Percentiles rank a stretch among this genome's conserved stretches.
phyloP scores from a whole-genome alignment of 805 yeast species.

The Wickerhamiella lipophila region DNA sequence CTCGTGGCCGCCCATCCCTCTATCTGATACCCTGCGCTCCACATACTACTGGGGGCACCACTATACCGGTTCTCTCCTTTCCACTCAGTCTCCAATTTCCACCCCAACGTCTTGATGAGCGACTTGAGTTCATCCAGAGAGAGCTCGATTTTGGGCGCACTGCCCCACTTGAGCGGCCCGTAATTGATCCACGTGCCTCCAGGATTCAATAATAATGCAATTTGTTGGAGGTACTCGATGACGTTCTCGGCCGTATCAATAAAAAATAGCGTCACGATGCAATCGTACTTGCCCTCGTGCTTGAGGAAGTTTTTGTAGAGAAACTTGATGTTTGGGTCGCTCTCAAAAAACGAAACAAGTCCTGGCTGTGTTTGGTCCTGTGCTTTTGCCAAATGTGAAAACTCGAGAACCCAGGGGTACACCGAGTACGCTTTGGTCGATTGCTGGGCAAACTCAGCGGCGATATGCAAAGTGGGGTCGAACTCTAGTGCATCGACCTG shows the following conservation, averaged over 20 bases:
- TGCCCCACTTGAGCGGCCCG: slow-evolving; percentile 90
- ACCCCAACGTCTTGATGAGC: slow-evolving; percentile 48
- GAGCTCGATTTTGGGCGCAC: slow-evolving; percentile 60
- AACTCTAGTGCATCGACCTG: slow-evolving; percentile 64
- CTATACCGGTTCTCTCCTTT: slow-evolving; percentile 24
- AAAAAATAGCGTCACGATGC: slow-evolving; percentile 47
- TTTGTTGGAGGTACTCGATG: slow-evolving; percentile 57
- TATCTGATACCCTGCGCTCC: slow-evolving; percentile 24
- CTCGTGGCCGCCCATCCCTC: slow-evolving; percentile 18
- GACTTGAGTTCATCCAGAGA: slow-evolving; percentile 52
- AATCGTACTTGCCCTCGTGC: slow-evolving; percentile 35
- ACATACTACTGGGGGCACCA: slow-evolving; percentile 24
- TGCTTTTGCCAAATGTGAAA: slow-evolving; percentile 46
- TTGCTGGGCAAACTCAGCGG: slow-evolving; percentile 27
- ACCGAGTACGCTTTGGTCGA: slow-evolving; percentile 15
- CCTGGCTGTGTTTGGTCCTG: slow-evolving; percentile 36
- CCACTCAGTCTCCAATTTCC: slow-evolving; percentile 33
- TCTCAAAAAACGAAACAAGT: slow-evolving; percentile 24
- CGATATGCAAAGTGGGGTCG: slow-evolving; percentile 61
- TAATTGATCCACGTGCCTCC: slow-evolving; percentile 71
- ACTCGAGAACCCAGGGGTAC: slow-evolving; percentile 41
- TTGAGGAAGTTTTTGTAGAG: slow-evolving; percentile 51
- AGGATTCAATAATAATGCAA: slow-evolving; percentile 37
- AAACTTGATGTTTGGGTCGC: slow-evolving; percentile 12
- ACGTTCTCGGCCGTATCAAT: slow-evolving; percentile 87